Base-by-base conservation (phyloP, 768 basidiomycete genomes). In the Solioccasus polychromus region DNA sequence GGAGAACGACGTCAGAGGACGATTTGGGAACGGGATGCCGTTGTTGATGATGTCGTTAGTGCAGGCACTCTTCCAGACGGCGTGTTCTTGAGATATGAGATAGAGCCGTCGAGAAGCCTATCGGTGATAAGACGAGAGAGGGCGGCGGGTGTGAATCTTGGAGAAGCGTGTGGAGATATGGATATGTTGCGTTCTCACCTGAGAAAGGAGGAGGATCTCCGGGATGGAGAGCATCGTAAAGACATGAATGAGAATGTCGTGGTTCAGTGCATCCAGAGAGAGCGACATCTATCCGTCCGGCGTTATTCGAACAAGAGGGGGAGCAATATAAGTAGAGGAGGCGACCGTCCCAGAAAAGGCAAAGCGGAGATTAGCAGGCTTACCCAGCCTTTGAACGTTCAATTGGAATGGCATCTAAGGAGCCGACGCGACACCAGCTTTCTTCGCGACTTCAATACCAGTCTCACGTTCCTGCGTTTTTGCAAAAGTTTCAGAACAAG, bases 391-490 rank as follows among this genome's bases (percentile, higher is more conserved):
- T 26, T 11, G 26, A 28, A 28, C 28, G 28, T 12, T 28, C 28
- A 28, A 28, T 31, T 24, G 22, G 26, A 71, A 71, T 71, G 70
- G 59, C 66, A 36, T 45, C 75, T 15, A 83, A 74, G 65, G 87
- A 89, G 60, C 85, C 80, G 8, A 87, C 79, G 15, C 72, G 78
- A 31, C 75, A 81, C 38, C 88, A 89, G 51, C 73, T 88, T 34
- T 89, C 87, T 8, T 80, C 85, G 3, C 74, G 79, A 32, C 76
- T 89, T 15, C 64, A 81, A 3, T 89, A 88, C 62, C 74, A 72
- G 52, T 71, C 76, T 28, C 68, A 73, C 19, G 79, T 75, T 0
- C 88, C 88, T 3, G 65, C 74, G 1, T 88, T 88, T 61, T 68
- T 88, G 12, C 78, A 74, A 50, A 82, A 79, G 53, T 68, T 90